A percentile compares a stretch with the other conserved stretches of the same genome.
These are phyloP conservation scores for Trichoderma sp. DNA, from an alignment of 2,329 filamentous ascomycete species.

Conservation along the genomic window DNA sequence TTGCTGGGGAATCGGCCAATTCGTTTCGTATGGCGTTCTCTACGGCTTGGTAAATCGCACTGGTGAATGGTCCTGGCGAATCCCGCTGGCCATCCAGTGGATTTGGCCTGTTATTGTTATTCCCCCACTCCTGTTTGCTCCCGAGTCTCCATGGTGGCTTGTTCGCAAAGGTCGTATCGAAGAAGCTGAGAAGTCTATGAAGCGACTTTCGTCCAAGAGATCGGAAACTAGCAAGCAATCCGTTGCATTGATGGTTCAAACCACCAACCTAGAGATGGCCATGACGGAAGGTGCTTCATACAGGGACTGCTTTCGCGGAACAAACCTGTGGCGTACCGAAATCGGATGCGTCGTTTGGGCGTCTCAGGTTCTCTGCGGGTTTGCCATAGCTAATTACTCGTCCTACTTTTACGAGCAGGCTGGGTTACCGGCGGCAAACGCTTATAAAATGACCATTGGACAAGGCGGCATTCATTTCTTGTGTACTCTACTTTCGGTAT, in stretches of 20 bases:
- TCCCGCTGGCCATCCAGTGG: slow-evolving; percentile 30
- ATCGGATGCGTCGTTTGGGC: neutral
- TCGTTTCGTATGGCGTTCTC: slow-evolving; percentile 39
- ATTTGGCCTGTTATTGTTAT: slow-evolving; percentile 26
- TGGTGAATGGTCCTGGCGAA: slow-evolving; percentile 45
- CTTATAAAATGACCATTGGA: neutral
- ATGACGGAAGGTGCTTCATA: neutral
- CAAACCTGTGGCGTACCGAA: neutral
- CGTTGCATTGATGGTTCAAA: neutral
- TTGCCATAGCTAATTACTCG: neutral
- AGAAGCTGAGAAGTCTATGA: slow-evolving; percentile 17
- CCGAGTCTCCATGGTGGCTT: slow-evolving; percentile 39
- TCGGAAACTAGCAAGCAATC: neutral
- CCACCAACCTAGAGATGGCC: neutral
- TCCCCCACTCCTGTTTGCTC: slow-evolving; percentile 27
- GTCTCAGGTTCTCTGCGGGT: neutral
- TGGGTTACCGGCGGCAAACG: neutral
- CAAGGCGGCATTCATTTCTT: neutral
- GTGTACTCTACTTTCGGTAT: neutral
- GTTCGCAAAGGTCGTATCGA: slow-evolving; percentile 36
- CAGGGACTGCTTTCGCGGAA: neutral
- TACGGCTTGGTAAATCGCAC: slow-evolving; percentile 29
- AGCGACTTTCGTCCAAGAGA: neutral
- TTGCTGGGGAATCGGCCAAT: slow-evolving; percentile 47
- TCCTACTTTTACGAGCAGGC: neutral